Evolutionary conservation across 257 asterid genomes (phyloP), one percentile per base, ranked within the genome.

Genomic region (Primulina huaijiensis): DNA sequence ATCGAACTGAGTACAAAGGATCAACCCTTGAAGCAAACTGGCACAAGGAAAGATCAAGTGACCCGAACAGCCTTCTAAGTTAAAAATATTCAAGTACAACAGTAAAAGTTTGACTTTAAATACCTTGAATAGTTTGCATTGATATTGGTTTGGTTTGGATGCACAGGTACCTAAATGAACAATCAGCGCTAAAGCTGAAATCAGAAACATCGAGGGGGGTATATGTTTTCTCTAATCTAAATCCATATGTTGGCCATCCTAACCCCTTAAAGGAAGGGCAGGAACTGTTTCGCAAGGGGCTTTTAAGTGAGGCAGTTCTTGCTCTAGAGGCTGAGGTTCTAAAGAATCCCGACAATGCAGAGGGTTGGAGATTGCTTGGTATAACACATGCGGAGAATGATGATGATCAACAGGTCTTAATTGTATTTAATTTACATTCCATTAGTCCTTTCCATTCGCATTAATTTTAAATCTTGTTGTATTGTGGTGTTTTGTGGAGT

Each of bases 331-430:
- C 99, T 74, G 99, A 94, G 86, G 99, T 94, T 73, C 77, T 94
- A 78, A 94, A 94, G 84, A 94, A 94, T 76, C 95, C 96, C 50
- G 95, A 89, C 40, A 94, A 91, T 82, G 73, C 99, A 20, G 99
- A 94, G 88, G 99, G 97, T 46, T 94, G 99, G 98, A 88, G 97
- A 87, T 79, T 91, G 78, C 98, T 94, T 70, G 99, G 99, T 74
- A 86, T 91, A 78, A 90, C 98, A 34, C 92, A 94, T 84, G 99
- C 99, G 16, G 99, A 91, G 83, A 94, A 94, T 76, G 99, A 94
- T 76, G 99, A 94, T 57, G 99, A 94, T 79, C 96, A 91, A 68
- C 99, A 94, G 97, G 99, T 94, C 74, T 40, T 58, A 17, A 50
- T 40, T 58, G 53, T 64, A 20, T 74, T 64, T 62, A 38, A 37